Conservation (phyloP, 1,284 basidiomycete genomes). For the Sporisorium scitamineum region DNA sequence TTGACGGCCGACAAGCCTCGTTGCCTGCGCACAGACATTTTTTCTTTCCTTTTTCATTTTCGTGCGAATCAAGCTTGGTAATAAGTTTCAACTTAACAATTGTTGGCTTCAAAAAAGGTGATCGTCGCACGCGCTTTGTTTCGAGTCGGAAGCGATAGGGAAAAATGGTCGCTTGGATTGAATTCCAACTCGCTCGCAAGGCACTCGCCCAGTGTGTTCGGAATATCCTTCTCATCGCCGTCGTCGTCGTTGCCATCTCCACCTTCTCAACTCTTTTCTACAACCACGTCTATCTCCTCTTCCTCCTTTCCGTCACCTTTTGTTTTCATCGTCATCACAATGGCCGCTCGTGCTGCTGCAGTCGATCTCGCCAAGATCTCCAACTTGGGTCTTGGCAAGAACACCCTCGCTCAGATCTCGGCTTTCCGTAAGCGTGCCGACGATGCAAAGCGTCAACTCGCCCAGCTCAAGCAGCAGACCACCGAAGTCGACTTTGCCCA, state of each 20-base stretch:
- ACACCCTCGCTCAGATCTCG: slow-evolving; percentile 76
- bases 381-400: slow-evolving; percentile 67
- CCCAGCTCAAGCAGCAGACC: slow-evolving; percentile 79
- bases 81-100: not conserved
- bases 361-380: slow-evolving; percentile 65
- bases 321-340: slow-evolving; percentile 15
- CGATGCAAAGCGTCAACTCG: slow-evolving; percentile 84
- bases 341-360: slow-evolving; percentile 62
- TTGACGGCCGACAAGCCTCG: not conserved
- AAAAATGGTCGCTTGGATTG: not conserved
- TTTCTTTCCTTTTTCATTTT: not conserved
- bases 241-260: slow-evolving; percentile 11
- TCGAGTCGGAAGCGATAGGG: slow-evolving; percentile 17
- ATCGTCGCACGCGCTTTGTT: slow-evolving; percentile 10
- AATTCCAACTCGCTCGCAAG: not conserved
- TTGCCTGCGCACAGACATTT: slow-evolving; percentile 13
- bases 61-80: slow-evolving; percentile 5
- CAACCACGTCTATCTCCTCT: slow-evolving; percentile 5
- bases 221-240: slow-evolving; percentile 2
- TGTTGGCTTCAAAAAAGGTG: not conserved
- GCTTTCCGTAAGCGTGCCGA: slow-evolving; percentile 95
- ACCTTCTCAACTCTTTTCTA: slow-evolving; percentile 5
- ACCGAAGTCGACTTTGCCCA: slow-evolving; percentile 86
- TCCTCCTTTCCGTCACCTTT: slow-evolving; percentile 6
- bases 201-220: slow-evolving; percentile 3